Conservation (phyloP, 2,329 filamentous ascomycete species). For the Pestalotiopsis sp. region DNA sequence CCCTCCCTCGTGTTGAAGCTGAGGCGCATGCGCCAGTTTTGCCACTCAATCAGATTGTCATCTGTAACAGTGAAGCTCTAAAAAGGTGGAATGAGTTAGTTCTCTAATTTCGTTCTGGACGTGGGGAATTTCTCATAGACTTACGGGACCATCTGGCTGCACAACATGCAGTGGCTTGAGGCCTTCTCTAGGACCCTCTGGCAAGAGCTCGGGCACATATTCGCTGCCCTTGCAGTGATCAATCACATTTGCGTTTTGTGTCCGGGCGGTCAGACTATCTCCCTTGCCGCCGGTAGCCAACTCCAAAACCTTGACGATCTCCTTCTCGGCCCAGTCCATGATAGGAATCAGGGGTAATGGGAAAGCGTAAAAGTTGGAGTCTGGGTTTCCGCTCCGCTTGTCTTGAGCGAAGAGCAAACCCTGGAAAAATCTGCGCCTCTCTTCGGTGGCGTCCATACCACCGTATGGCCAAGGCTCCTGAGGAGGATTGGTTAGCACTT, state of each 20-base stretch:
- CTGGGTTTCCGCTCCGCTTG: constrained; percentile 44
- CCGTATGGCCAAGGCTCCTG: constrained; percentile 70
- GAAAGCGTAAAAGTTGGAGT: constrained; percentile 66
- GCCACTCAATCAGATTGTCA: constrained; percentile 58
- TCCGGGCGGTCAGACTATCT: constrained; percentile 6
- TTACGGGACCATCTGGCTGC: constrained; percentile 64
- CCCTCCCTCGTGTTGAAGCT: constrained; percentile 73
- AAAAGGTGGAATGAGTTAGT: neutral
- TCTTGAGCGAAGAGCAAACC: constrained; percentile 53
- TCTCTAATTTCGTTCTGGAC: neutral
- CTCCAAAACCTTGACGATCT: constrained; percentile 7
- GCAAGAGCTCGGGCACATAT: constrained; percentile 12
- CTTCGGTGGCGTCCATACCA: constrained; percentile 41
- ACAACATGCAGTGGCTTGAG: constrained; percentile 63
- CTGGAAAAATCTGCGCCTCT: constrained; percentile 48
- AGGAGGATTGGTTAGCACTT: neutral
- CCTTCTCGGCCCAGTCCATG: constrained; percentile 11
- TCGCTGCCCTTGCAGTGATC: constrained; percentile 14
- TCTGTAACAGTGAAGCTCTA: constrained; percentile 60
- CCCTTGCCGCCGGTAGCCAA: constrained; percentile 12
- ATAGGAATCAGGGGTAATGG: constrained; percentile 56
- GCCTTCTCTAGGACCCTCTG: constrained; percentile 34
- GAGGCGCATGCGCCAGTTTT: constrained; percentile 72
- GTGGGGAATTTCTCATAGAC: neutral
- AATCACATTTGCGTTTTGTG: neutral